phyloP scores from a whole-genome alignment of 2,329 filamentous ascomycete genomes.

The Diplocarpon rosae region DNA sequence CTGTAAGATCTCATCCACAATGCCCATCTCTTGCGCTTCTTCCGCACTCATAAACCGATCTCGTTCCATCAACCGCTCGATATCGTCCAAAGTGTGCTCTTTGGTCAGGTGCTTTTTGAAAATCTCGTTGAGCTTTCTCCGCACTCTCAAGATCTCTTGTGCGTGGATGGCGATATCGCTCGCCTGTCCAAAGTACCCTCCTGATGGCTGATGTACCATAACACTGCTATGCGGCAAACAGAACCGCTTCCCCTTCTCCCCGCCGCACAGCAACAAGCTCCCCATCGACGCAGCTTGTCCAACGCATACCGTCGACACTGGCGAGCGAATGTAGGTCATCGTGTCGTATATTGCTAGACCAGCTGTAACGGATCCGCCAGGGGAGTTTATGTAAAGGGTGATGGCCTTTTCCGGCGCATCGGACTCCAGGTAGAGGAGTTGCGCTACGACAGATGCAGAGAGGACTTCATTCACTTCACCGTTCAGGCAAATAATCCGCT shows the following conservation, averaged over 20 bases:
- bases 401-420: conserved; percentile 92
- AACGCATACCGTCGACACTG: conserved; percentile 89
- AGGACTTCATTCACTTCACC: conserved; percentile 82
- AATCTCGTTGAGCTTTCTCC: conserved; percentile 80
- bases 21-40: conserved; percentile 80
- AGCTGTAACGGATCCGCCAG: conserved; percentile 85
- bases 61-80: conserved; percentile 92
- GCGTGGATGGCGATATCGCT: conserved; percentile 93
- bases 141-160: conserved; percentile 84
- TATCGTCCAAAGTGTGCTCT: conserved; percentile 68
- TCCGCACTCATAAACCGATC: conserved; percentile 88
- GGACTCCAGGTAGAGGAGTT: conserved; percentile 95
- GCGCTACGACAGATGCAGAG: conserved; percentile 88
- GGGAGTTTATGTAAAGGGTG: conserved; percentile 95
- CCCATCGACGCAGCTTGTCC: conserved; percentile 96
- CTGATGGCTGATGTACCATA: conserved; percentile 94
- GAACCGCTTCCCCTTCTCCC: conserved; percentile 73
- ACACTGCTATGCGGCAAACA: conserved; percentile 87
- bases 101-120: conserved; percentile 79
- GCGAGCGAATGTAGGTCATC: conserved; percentile 91
- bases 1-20: conserved; percentile 81
- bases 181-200: conserved; percentile 54
- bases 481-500: conserved; percentile 90
- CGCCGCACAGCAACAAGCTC: conserved; percentile 75
- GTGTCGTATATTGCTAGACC: conserved; percentile 93